Evolutionary conservation across 2,329 filamentous ascomycete species (phyloP).

Genomic region (Aspergillus phoenicis): DNA sequence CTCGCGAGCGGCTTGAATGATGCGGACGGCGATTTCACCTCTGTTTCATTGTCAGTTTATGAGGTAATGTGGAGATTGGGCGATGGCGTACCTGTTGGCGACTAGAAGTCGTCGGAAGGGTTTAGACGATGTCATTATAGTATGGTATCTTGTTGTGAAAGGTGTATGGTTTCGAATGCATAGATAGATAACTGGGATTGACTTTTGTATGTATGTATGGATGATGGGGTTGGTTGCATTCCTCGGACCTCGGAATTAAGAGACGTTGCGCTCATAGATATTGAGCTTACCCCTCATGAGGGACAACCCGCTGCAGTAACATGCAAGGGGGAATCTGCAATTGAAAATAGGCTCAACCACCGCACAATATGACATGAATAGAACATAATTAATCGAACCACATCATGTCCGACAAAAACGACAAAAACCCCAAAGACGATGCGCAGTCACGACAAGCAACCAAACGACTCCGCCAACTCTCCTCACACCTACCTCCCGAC

Average conservation of each 20-base stretch:
- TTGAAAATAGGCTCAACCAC: conserved; percentile 2
- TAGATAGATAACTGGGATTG: neutral
- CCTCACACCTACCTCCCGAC: conserved; percentile 58
- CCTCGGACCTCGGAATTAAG: conserved; percentile 26
- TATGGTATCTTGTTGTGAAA: neutral
- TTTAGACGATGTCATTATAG: conserved; percentile 22
- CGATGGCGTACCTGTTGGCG: conserved; percentile 51
- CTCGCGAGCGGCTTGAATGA: conserved; percentile 63
- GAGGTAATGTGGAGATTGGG: neutral
- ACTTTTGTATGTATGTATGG: no score
- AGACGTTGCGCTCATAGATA: no score
- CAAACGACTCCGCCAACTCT: conserved; percentile 53
- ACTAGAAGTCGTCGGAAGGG: conserved; percentile 54
- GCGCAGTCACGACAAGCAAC: conserved; percentile 32
- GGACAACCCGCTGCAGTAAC: neutral
- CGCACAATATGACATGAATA: neutral
- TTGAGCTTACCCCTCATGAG: conserved; percentile 19
- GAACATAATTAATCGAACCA: neutral
- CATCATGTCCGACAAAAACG: conserved; percentile 21
- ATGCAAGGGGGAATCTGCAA: conserved; percentile 3
- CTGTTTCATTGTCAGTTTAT: conserved; percentile 35
- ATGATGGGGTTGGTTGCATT: neutral
- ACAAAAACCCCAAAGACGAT: conserved; percentile 11
- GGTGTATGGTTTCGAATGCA: neutral
- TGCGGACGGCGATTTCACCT: conserved; percentile 66